phyloP scores from a whole-genome alignment of 2,329 filamentous ascomycete genomes.

The Alternaria triticina region DNA sequence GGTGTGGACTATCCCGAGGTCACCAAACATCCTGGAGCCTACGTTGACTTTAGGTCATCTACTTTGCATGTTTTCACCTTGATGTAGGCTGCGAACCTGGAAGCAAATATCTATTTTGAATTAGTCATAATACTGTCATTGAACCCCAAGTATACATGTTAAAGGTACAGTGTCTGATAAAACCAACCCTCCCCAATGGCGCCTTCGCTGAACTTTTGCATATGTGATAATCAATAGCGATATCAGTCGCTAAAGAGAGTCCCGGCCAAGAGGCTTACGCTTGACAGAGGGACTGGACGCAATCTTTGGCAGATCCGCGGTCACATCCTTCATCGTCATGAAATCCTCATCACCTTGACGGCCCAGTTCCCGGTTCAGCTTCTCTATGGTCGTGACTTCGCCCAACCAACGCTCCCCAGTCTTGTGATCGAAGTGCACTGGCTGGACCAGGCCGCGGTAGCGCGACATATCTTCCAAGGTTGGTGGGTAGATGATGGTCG shows the following conservation, averaged over 20 bases:
- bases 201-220: slow-evolving; percentile 1
- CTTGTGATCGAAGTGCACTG: slow-evolving; percentile 40
- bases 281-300: slow-evolving; percentile 10
- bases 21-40: neutral
- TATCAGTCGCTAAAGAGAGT: slow-evolving; percentile 1
- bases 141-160: slow-evolving; percentile 1
- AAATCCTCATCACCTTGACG: slow-evolving; percentile 7
- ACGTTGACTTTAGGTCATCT: neutral
- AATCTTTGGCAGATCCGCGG: slow-evolving; percentile 14
- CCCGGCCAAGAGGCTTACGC: slow-evolving; percentile 21
- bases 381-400: slow-evolving; percentile 28
- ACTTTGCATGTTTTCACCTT: neutral
- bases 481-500: slow-evolving; percentile 56
- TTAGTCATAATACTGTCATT: neutral
- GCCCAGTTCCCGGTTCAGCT: slow-evolving; percentile 19
- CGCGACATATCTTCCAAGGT: slow-evolving; percentile 44
- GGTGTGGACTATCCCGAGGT: neutral
- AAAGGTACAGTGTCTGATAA: neutral
- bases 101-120: neutral
- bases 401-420: slow-evolving; percentile 34
- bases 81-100: too few relatives aligned
- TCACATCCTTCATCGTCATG: slow-evolving; percentile 16
- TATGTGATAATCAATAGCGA: neutral
- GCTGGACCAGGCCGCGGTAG: slow-evolving; percentile 35
- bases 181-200: neutral